Evolutionary conservation across 73 alveolate genomes (phyloP), one percentile per base, ranked within the genome.

Genomic region (Strombidium stylifer): DNA sequence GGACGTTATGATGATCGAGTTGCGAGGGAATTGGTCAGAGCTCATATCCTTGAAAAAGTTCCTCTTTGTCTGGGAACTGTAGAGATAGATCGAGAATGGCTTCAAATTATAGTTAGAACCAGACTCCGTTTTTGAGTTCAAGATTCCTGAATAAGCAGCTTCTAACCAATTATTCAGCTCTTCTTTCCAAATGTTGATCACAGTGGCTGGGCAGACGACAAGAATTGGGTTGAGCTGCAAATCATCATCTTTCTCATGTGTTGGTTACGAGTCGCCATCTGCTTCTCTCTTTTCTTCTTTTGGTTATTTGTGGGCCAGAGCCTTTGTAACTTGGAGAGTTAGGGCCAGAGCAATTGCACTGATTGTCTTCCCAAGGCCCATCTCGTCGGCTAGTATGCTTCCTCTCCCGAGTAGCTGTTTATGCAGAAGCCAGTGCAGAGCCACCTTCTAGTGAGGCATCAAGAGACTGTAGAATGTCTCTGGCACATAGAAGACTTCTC

Each of bases 321-420:
- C 44, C 40, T 66, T 25, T 34, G 87, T 54, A 46, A 82, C 1
- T 1, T 59, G 51, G 21, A 86, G 75, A 3, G 79, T 64, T 10
- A 90, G 92, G 37, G 90, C 56, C 49, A 85, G 80, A 0, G 99
- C 90, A 10, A 83, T 71, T 20, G 87, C 84, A 69, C 83, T 82
- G 11, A 93, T 87, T 0, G 99, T 93, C 52, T 93, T 93, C 10
- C 97, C 97, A 15, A 93, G 65, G 1, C 99, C 99, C 99, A 93
- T 93, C 76, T 93, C 99, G 61, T 93, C 99, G 1, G 96, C 99
- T 25, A 93, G 73, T 15, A 93, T 81, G 0, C 96, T 91, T 2
- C 96, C 96, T 55, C 70, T 55, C 23, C 50, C 39, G 27, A 46
- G 30, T 14, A 51, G 21, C 28, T 86, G 89, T 48, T 81, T 69